phyloP scores from a whole-genome alignment of 345 rosid genomes.

The Aquilaria yunnanensis region DNA sequence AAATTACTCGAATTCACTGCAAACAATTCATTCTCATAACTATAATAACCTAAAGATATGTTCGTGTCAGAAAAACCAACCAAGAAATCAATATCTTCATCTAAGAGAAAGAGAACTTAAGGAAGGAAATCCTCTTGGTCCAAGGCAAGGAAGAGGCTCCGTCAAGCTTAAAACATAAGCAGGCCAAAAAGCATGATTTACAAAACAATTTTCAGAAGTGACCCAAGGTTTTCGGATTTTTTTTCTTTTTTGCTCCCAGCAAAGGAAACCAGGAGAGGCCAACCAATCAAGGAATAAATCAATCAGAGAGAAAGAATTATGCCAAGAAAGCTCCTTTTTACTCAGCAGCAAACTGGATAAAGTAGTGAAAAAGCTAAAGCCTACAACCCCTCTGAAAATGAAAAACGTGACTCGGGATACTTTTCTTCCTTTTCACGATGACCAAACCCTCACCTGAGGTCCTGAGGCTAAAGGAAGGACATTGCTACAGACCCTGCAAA shows the following conservation, averaged over 20 bases:
- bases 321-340: neutral
- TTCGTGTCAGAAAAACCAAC: neutral
- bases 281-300: constrained; percentile 3
- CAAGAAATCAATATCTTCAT: neutral
- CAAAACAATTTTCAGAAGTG: neutral
- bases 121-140: neutral
- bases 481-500: no score
- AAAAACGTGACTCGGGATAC: no score
- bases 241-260: no score
- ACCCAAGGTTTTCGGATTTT: neutral
- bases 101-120: neutral
- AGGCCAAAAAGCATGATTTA: constrained; percentile 5
- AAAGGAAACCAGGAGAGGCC: constrained; percentile 6
- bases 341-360: neutral
- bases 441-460: no score
- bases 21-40: neutral
- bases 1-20: neutral
- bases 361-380: no score
- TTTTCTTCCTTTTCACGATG: no score
- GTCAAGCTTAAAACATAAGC: neutral
- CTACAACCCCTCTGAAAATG: no score
- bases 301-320: constrained; percentile 4
- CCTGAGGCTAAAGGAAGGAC: no score
- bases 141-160: constrained; percentile 11
- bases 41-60: neutral